These are phyloP conservation scores for Calonectria fujianensis DNA, from an alignment of 2,329 filamentous ascomycete genomes.

Conservation along the genomic window DNA sequence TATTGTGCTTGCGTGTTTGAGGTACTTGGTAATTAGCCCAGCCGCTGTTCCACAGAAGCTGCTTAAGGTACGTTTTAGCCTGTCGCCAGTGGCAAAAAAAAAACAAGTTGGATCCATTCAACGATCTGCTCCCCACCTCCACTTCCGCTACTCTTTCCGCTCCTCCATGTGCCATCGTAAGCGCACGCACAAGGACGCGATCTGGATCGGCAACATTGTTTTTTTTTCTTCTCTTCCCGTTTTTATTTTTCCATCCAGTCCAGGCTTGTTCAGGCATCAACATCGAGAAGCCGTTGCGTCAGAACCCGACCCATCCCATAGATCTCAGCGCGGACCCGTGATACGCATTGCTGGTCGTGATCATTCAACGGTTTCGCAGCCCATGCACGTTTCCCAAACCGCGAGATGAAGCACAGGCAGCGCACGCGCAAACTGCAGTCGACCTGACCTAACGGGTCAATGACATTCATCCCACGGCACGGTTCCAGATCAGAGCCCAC, in stretches of 20 bases:
- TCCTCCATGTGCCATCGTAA: constrained; percentile 28
- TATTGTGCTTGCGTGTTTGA: constrained; percentile 25
- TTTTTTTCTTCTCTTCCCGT: neutral
- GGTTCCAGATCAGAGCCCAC: constrained; percentile 18
- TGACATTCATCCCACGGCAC: constrained; percentile 14
- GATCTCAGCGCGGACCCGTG: neutral
- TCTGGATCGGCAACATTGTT: constrained; percentile 45
- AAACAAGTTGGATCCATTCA: constrained; percentile 31
- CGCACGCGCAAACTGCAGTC: constrained; percentile 18
- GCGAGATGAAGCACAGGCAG: constrained; percentile 14
- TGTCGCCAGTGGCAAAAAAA: constrained; percentile 41
- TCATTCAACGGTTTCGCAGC: constrained; percentile 35
- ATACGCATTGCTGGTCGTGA: constrained; percentile 14
- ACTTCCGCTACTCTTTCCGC: constrained; percentile 36
- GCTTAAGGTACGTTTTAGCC: constrained; percentile 29
- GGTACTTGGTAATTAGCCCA: constrained; percentile 25
- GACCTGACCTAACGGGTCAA: constrained; percentile 1
- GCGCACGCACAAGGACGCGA: constrained; percentile 35
- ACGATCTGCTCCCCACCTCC: constrained; percentile 35
- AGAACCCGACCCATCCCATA: neutral
- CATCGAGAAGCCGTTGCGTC: neutral
- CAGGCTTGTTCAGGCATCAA: neutral
- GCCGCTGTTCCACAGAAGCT: constrained; percentile 26
- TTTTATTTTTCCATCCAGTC: constrained; percentile 20
- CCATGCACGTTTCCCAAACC: constrained; percentile 7